These are phyloP conservation scores for Coccomyxa sp. DNA, from an alignment of 139 green algal species.

Conservation along the genomic window DNA sequence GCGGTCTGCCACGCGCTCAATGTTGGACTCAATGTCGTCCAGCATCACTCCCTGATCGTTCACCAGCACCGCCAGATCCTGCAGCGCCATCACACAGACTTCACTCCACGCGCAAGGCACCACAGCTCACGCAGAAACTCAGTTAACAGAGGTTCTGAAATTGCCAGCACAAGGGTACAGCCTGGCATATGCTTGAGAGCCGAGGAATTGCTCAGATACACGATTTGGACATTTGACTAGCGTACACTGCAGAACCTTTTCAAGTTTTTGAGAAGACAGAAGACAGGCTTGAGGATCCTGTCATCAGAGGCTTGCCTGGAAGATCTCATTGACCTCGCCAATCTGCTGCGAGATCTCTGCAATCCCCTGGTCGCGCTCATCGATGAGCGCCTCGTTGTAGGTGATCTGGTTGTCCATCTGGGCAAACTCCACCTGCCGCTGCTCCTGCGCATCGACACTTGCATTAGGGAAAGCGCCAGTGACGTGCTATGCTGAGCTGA, in stretches of 20 bases:
- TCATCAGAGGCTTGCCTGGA: conserved; percentile 19
- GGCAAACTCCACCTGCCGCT: conserved; percentile 26
- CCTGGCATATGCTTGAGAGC: no score
- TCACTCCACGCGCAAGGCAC: no score
- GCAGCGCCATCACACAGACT: no score
- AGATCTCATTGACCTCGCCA: conserved; percentile 53
- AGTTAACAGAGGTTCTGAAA: no score
- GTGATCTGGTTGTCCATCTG: conserved; percentile 57
- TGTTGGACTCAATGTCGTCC: conserved; percentile 66
- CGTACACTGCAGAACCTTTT: no score
- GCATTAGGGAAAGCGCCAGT: neutral
- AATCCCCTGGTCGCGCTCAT: conserved; percentile 81
- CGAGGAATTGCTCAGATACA: no score
- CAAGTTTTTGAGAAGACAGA: no score
- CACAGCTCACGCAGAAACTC: no score
- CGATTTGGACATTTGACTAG: no score
- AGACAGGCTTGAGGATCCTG: no score
- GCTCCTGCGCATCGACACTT: conserved; percentile 1
- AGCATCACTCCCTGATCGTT: conserved; percentile 74
- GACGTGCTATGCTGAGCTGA: neutral
- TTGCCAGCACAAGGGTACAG: no score
- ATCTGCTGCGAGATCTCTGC: conserved; percentile 50
- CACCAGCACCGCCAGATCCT: conserved; percentile 85
- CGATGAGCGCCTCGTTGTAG: conserved; percentile 81
- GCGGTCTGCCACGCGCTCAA: conserved; percentile 34